Base-by-base conservation (phyloP, 192 early-diverging fungal species). In the Mortierella alpina region DNA sequence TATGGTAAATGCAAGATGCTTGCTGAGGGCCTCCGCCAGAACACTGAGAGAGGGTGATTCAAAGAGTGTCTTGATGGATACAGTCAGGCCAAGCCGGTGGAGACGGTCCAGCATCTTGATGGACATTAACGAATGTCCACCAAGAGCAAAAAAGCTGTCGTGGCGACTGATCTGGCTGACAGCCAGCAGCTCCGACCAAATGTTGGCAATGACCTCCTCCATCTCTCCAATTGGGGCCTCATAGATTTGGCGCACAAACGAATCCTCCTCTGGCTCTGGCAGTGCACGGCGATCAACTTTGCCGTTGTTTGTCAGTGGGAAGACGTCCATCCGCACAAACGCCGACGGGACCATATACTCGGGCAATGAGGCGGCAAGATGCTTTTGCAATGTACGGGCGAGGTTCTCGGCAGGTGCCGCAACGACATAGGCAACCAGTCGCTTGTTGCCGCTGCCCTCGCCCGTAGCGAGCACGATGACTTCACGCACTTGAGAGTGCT, bases 261-360 rank as follows among this genome's bases (percentile, higher is more conserved):
- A 56, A 39, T 48, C 60, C 18, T 44, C 47, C 39, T 48, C 54
- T 39, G 72, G 72, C 6, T 39, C 58, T 2, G 63, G 82, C 6
- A 84, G 65, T 4, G 73, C 84, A 22, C 65, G 76, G 22, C 81
- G 65, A 47, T 85, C 61, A 44, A 78, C 60, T 41, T 84, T 77
- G 22, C 67, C 72, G 51, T 68, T 66, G 53, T 58, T 10, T 56
- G 76, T 72, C 11, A 74, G 46, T 5, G 77, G 77, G n/a, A 84
- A 49, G 0, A 6, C 42, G 7, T 81, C 72, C 48, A 84, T 20
- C 14, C 48, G 54, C 15, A 70, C 52, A 48, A 63, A 77, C 6
- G 65, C 46, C 17, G 81, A 61, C 5, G 92, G 92, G 39, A 93
- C 84, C 55, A 90, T 90, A 66, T 93, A 93, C 11, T 66, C 63